Evolutionary conservation across 129 eudicot genomes (phyloP).

Genomic region (Saposhnikovia divaricata): DNA sequence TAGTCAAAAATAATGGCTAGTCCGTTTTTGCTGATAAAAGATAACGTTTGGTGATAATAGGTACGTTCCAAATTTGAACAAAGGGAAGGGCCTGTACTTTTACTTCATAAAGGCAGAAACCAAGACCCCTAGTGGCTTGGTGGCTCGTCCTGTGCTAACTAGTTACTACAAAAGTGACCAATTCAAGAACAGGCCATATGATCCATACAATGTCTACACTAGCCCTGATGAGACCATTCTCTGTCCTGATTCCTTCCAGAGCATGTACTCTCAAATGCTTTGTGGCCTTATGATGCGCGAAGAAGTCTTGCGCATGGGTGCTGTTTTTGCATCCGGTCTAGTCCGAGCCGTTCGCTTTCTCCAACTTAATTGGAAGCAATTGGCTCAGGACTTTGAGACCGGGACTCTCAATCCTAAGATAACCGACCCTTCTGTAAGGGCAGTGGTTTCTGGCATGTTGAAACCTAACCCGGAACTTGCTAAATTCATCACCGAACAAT

Average conservation of each 20-base stretch:
- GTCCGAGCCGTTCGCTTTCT: conserved; percentile 51
- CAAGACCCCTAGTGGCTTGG: conserved; percentile 31
- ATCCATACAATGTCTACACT: conserved; percentile 43
- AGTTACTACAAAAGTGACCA: conserved; percentile 42
- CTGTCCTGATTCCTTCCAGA: conserved; percentile 44
- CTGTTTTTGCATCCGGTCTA: conserved; percentile 51
- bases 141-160: conserved; percentile 42
- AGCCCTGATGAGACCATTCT: conserved; percentile 46
- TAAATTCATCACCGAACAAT: conserved; percentile 20
- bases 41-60: background rate
- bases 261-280: conserved; percentile 52
- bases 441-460: conserved; percentile 15
- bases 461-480: conserved; percentile 32
- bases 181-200: conserved; percentile 30
- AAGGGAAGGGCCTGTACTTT: conserved; percentile 48
- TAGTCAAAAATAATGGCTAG: background rate
- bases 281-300: conserved; percentile 38
- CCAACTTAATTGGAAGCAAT: conserved; percentile 36
- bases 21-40: background rate
- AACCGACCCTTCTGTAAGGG: conserved; percentile 27
- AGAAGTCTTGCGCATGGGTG: conserved; percentile 49
- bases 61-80: conserved; percentile 2
- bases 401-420: conserved; percentile 27
- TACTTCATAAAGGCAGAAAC: conserved; percentile 33
- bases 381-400: conserved; percentile 30